Conservation (phyloP, 495 filamentous ascomycete species). For the Geopyxis carbonaria region DNA sequence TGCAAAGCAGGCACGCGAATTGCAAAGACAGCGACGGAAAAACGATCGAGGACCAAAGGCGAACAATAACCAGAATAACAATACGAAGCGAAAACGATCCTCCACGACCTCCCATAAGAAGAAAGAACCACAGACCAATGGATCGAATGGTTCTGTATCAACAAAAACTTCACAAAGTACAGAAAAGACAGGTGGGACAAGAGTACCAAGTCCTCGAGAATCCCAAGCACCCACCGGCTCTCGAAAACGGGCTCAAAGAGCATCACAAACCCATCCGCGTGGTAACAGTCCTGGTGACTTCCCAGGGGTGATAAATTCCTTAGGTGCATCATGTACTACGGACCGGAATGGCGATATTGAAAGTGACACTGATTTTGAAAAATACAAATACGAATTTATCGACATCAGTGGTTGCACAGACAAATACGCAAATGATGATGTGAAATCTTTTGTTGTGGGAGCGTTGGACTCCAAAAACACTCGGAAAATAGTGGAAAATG, state of each 20-base stretch:
- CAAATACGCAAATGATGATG: constrained; percentile 9
- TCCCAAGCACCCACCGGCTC: constrained; percentile 32
- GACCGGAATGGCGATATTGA: constrained; percentile 14
- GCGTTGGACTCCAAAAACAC: neutral
- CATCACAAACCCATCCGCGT: constrained; percentile 6
- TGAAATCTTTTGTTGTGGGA: constrained; percentile 8
- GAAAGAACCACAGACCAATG: constrained; percentile 23
- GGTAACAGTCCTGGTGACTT: constrained; percentile 1
- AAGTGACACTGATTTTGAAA: constrained; percentile 20
- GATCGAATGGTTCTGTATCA: constrained; percentile 26
- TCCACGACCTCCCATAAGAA: constrained; percentile 35
- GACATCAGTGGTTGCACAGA: constrained; percentile 10
- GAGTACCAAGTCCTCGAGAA: constrained; percentile 36
- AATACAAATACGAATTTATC: constrained; percentile 17
- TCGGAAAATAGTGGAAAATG: neutral
- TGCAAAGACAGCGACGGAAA: constrained; percentile 44
- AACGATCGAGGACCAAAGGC: constrained; percentile 33
- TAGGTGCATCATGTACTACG: too few relatives aligned
- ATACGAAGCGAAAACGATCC: constrained; percentile 57
- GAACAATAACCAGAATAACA: constrained; percentile 40
- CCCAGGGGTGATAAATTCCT: too few relatives aligned
- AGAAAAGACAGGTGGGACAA: constrained; percentile 20
- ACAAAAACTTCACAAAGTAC: constrained; percentile 25
- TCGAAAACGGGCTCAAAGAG: constrained; percentile 19
- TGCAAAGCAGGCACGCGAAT: constrained; percentile 47